Evolutionary conservation across 805 yeast genomes (phyloP).

Genomic region (Ogataea ganodermae): DNA sequence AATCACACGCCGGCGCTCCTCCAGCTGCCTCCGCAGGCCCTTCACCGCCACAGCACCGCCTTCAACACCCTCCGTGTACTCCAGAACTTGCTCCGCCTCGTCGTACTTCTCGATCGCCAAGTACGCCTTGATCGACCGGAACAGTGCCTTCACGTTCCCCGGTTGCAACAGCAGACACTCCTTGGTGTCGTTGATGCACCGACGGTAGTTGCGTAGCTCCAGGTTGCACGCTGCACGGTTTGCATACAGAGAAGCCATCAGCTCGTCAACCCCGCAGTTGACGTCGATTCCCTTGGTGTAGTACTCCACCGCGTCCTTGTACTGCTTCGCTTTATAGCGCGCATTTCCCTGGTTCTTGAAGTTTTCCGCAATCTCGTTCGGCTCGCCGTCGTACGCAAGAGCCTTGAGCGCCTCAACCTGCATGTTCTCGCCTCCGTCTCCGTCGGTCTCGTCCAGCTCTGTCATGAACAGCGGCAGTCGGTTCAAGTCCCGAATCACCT

Average conservation of each 20-base stretch:
- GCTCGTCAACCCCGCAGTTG: conserved; percentile 54
- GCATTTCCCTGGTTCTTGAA: conserved; percentile 95
- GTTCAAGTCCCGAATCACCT: conserved; percentile 75
- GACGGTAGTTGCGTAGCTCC: conserved; percentile 80
- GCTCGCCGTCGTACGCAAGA: conserved; percentile 93
- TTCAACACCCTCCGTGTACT: conserved; percentile 67
- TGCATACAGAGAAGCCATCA: conserved; percentile 64
- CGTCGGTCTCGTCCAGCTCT: conserved; percentile 72
- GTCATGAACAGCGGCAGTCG: conserved; percentile 95
- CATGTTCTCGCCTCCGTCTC: conserved; percentile 70
- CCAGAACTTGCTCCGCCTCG: conserved; percentile 68
- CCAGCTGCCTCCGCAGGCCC: conserved; percentile 44
- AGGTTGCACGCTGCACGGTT: conserved; percentile 93
- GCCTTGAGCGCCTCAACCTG: conserved; percentile 88
- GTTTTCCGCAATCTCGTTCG: conserved; percentile 85
- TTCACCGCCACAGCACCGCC: conserved; percentile 57
- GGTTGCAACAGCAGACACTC: conserved; percentile 66
- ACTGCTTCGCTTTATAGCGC: conserved; percentile 69
- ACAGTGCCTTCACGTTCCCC: conserved; percentile 78
- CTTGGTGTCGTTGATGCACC: conserved; percentile 84
- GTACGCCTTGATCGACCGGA: conserved; percentile 81
- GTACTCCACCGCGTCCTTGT: conserved; percentile 71
- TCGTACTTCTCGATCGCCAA: conserved; percentile 63
- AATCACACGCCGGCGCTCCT: conserved; percentile 29
- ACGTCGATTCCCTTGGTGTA: conserved; percentile 81